Conservation (phyloP, 2,329 filamentous ascomycete species). For the Chrysoporthe cubensis region DNA sequence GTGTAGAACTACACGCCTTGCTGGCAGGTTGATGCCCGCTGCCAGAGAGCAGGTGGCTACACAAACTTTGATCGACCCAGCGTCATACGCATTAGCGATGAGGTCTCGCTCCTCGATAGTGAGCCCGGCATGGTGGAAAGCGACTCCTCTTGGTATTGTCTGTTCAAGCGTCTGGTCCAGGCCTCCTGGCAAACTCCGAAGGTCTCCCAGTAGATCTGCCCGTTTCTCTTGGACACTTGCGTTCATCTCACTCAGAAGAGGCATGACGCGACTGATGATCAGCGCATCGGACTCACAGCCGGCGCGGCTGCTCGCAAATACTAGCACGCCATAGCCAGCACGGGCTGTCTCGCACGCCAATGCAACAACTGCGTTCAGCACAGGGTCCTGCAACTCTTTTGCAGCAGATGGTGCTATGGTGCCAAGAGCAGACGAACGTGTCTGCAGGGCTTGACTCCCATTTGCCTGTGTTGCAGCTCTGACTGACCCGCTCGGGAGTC, state of each 20-base stretch:
- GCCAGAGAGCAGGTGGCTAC: slow-evolving; percentile 79
- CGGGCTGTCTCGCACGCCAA: slow-evolving; percentile 70
- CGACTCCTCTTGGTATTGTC: slow-evolving; percentile 69
- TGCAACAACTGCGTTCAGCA: slow-evolving; percentile 72
- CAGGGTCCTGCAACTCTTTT: slow-evolving; percentile 65
- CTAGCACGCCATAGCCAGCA: slow-evolving; percentile 71
- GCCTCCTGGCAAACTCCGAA: slow-evolving; percentile 68
- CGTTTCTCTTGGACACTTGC: slow-evolving; percentile 58
- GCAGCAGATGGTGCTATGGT: slow-evolving; percentile 59
- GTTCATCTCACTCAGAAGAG: slow-evolving; percentile 51
- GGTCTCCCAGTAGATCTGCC: slow-evolving; percentile 65
- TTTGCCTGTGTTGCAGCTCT: slow-evolving; percentile 58
- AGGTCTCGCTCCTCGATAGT: slow-evolving; percentile 77
- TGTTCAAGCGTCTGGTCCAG: slow-evolving; percentile 68
- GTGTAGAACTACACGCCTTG: slow-evolving; percentile 75
- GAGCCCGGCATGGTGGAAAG: slow-evolving; percentile 75
- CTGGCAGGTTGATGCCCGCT: slow-evolving; percentile 80
- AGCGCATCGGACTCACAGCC: slow-evolving; percentile 71
- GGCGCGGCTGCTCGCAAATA: slow-evolving; percentile 73
- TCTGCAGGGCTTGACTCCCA: slow-evolving; percentile 32
- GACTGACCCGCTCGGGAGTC: slow-evolving; percentile 60
- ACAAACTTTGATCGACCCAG: slow-evolving; percentile 68
- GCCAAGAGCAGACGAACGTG: slow-evolving; percentile 46
- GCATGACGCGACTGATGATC: slow-evolving; percentile 70
- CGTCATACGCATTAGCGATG: slow-evolving; percentile 71